phyloP scores from a whole-genome alignment of 345 rosid species.

The Odontarrhena argentea region DNA sequence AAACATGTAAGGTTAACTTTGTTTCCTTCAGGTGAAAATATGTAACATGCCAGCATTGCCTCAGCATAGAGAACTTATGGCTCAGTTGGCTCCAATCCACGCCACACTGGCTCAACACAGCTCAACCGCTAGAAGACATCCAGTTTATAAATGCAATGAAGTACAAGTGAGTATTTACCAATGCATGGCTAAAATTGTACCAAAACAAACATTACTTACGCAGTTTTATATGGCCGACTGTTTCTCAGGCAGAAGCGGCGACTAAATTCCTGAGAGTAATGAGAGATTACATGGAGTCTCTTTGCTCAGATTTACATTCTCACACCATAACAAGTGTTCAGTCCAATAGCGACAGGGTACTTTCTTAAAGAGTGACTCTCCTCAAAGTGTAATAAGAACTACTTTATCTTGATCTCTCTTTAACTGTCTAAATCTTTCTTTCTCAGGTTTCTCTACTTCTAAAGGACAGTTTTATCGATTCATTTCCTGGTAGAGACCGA shows the following conservation, averaged over 20 bases:
- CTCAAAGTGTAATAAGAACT: neutral
- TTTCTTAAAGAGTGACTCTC: conserved; percentile 21
- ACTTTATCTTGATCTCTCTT: conserved; percentile 2
- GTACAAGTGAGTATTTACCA: conserved; percentile 61
- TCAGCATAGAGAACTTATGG: conserved; percentile 63
- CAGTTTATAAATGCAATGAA: conserved; percentile 82
- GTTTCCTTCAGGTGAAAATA: conserved; percentile 43
- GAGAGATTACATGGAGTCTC: conserved; percentile 80
- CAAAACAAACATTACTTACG: neutral
- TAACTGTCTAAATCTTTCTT: neutral
- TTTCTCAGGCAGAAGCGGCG: conserved; percentile 55
- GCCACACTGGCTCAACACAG: conserved; percentile 59
- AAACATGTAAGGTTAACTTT: conserved; percentile 18
- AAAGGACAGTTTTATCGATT: conserved; percentile 91
- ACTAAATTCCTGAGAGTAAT: conserved; percentile 65
- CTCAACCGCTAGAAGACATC: conserved; percentile 65
- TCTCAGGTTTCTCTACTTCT: conserved; percentile 90
- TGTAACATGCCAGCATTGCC: conserved; percentile 60
- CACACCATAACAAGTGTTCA: conserved; percentile 95
- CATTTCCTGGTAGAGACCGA: conserved; percentile 75
- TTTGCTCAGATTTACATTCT: conserved; percentile 78
- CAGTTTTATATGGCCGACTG: neutral
- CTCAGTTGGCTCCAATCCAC: conserved; percentile 77
- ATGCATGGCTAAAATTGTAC: conserved; percentile 19
- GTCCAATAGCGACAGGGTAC: conserved; percentile 87